A percentile compares a stretch with the other conserved stretches of the same genome.
Conservation (phyloP, 1,284 basidiomycete genomes). For the Cystobasidiaceae sp. region DNA sequence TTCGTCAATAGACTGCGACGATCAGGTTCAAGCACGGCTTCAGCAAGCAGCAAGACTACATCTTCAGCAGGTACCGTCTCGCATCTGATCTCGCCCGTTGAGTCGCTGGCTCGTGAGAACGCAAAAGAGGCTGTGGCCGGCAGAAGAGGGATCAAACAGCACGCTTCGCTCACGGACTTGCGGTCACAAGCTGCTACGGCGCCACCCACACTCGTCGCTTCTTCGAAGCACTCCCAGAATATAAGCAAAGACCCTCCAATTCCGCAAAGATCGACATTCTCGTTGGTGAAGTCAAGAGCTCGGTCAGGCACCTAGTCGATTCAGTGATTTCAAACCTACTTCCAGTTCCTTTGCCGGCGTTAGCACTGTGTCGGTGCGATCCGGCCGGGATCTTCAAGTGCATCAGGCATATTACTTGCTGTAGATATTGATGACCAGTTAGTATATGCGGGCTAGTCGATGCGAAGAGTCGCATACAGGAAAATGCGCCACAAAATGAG, state of each 20-base stretch:
- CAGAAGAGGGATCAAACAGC: constrained; percentile 1
- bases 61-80: no score
- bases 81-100: not conserved
- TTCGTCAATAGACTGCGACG: constrained; percentile 7
- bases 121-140: not conserved
- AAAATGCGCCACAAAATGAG: no score
- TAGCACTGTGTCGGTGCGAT: no score
- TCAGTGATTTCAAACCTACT: no score
- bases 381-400: no score
- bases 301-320: not conserved
- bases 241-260: not conserved
- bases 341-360: no score
- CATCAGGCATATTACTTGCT: no score
- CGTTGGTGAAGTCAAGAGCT: constrained; percentile 1
- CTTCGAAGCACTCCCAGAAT: not conserved
- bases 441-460: no score
- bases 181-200: not conserved
- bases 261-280: not conserved
- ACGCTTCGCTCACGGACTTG: constrained; percentile 7
- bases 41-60: not conserved
- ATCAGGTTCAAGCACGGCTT: not conserved
- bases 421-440: no score
- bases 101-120: not conserved
- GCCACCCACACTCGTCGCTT: not conserved
- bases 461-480: no score